phyloP scores from a whole-genome alignment of 345 rosid species.

The Stellera chamaejasme region DNA sequence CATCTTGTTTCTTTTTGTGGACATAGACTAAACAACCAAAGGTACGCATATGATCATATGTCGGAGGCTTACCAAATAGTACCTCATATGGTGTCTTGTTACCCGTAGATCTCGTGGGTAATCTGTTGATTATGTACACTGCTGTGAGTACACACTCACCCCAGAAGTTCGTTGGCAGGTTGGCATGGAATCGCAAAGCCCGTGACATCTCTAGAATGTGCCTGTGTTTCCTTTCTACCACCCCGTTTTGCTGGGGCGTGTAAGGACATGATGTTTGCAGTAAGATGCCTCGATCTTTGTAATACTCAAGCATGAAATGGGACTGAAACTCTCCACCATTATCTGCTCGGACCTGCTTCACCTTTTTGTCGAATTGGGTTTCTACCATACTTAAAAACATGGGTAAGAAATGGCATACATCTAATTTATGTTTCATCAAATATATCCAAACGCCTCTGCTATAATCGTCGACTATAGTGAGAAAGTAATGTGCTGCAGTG shows the following conservation, averaged over 20 bases:
- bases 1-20: too few relatives aligned
- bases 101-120: too few relatives aligned
- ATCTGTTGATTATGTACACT: too few relatives aligned
- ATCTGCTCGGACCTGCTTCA: not conserved
- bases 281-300: not conserved
- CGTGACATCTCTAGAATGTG: too few relatives aligned
- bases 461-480: not conserved
- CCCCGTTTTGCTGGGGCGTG: not conserved
- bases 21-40: too few relatives aligned
- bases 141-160: too few relatives aligned
- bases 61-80: too few relatives aligned
- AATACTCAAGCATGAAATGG: not conserved
- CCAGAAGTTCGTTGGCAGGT: too few relatives aligned
- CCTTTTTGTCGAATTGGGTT: not conserved
- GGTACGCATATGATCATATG: too few relatives aligned
- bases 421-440: not conserved
- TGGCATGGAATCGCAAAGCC: too few relatives aligned
- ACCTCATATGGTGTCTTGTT: too few relatives aligned
- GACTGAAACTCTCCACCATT: slow-evolving; percentile 1
- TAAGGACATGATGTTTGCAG: not conserved
- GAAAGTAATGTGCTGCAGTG: not conserved
- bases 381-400: not conserved
- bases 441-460: slow-evolving; percentile 1
- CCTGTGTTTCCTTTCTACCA: too few relatives aligned
- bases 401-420: not conserved